Base-by-base conservation (phyloP, 345 rosid genomes). In the Kandelia obovata region DNA sequence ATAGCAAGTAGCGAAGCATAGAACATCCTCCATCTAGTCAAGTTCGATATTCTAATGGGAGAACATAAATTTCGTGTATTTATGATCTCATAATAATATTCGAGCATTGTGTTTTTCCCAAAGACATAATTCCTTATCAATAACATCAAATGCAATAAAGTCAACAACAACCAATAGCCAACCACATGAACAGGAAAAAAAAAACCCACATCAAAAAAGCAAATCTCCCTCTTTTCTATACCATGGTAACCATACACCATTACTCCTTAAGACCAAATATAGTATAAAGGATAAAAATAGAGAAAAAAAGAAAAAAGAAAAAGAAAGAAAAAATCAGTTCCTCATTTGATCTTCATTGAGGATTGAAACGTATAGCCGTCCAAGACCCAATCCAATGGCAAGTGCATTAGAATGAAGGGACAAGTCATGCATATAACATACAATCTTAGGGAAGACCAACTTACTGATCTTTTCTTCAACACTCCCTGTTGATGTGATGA, bases 201-300 rank as follows among this genome's bases (percentile, higher is more conserved):
- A 7, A 34, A 34, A 34, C 64, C 68, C 68, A 65, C 69, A 77
- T 72, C 81, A 72, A 70, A 67, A 78, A 46, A 73, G 60, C 64
- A 71, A 52, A 78, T 76, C 82, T 77, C 86, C 87, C 86, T 71
- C 80, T 77, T 75, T 78, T 35, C 73, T 73, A 72, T 81, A 79
- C 80, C 82, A 78, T 69, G 82, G 75, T 79, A 78, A 78, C 84
- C 74, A 73, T 15, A 26, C 34, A 58, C 67, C 43, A 25, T 49
- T 47, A 57, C 65, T 67, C 68, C 53, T 43, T 5, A 58, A 71
- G 73, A 60, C 61, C 34, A n/a, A 35, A 72, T 76, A 55, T 23
- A 23, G 59, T 55, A 57, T 70, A 58, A 51, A 39, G 61, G 65
- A 23, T 58, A 25, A 28, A 34, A 34, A 26, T 25, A 2, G 19